A percentile compares a stretch with the other conserved stretches of the same genome.
Evolutionary conservation across 192 early-diverging fungal species (phyloP).

Genomic region (Coemansia sp.): DNA sequence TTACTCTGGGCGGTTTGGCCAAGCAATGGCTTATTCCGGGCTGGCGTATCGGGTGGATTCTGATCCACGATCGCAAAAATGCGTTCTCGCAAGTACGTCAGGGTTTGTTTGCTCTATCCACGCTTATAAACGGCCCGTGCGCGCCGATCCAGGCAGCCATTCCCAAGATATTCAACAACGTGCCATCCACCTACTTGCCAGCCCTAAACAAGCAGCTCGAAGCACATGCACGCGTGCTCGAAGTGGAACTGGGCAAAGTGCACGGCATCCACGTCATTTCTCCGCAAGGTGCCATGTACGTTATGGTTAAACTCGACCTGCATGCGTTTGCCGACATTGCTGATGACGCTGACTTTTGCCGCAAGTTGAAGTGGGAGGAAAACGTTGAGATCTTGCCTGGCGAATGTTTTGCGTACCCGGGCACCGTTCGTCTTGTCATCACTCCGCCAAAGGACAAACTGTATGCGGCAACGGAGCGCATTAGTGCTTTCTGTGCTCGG

Average conservation of each 20-base stretch:
- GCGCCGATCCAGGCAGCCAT: slow-evolving; percentile 76
- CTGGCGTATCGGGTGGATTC: slow-evolving; percentile 89
- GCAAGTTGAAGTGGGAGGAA: slow-evolving; percentile 79
- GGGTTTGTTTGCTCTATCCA: slow-evolving; percentile 70
- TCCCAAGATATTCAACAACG: slow-evolving; percentile 73
- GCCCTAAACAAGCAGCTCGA: slow-evolving; percentile 70
- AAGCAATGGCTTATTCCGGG: slow-evolving; percentile 92
- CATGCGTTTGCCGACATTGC: slow-evolving; percentile 68
- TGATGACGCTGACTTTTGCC: slow-evolving; percentile 78
- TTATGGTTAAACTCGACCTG: slow-evolving; percentile 79
- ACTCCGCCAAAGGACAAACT: slow-evolving; percentile 77
- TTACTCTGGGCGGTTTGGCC: slow-evolving; percentile 81
- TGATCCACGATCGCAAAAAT: slow-evolving; percentile 68
- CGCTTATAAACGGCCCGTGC: slow-evolving; percentile 79
- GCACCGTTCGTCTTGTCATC: slow-evolving; percentile 77
- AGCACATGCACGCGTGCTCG: slow-evolving; percentile 66
- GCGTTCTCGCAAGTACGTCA: slow-evolving; percentile 60
- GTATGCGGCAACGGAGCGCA: slow-evolving; percentile 69
- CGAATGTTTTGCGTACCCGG: slow-evolving; percentile 78
- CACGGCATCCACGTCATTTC: slow-evolving; percentile 73
- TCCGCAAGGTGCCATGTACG: slow-evolving; percentile 92
- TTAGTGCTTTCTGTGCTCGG: slow-evolving; percentile 74
- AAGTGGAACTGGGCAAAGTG: slow-evolving; percentile 61
- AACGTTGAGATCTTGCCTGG: slow-evolving; percentile 83
- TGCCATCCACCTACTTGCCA: slow-evolving; percentile 66